These are phyloP conservation scores for Melanopsichium pennsylvanicum DNA, from an alignment of 1,284 basidiomycete genomes.

Conservation along the genomic window DNA sequence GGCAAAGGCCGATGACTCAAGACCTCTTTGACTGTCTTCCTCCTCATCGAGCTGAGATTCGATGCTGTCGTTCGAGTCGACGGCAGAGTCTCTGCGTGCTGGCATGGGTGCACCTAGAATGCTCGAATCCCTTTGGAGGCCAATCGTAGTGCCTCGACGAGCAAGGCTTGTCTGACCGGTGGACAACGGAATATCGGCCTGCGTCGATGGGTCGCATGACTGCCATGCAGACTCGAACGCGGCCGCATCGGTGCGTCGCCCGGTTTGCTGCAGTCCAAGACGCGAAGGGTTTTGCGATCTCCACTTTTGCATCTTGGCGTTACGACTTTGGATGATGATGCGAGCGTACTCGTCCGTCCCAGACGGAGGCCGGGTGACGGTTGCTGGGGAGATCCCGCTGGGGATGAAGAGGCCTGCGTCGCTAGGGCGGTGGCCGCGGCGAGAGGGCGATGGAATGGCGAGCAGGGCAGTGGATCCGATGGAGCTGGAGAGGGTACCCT, in stretches of 20 bases:
- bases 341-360: conserved; percentile 70
- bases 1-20: conserved; percentile 35
- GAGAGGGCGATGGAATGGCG: conserved; percentile 19
- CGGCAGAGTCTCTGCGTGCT: conserved; percentile 31
- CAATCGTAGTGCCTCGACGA: conserved; percentile 46
- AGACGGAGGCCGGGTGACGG: conserved; percentile 18
- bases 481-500: conserved; percentile 33
- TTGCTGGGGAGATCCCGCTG: conserved; percentile 16
- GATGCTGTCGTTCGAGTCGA: conserved; percentile 45
- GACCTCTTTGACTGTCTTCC: conserved; percentile 25
- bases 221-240: conserved; percentile 1
- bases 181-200: conserved; percentile 7
- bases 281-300: conserved; percentile 44
- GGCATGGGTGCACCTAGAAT: conserved; percentile 13
- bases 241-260: conserved; percentile 8
- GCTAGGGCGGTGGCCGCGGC: conserved; percentile 24
- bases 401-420: conserved; percentile 35
- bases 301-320: conserved; percentile 71
- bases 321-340: conserved; percentile 70
- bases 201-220: conserved; percentile 2
- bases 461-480: conserved; percentile 36
- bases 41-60: conserved; percentile 46
- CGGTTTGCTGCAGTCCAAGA: conserved; percentile 2
- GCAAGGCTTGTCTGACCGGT: conserved; percentile 28
- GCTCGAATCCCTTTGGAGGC: conserved; percentile 20